Conservation (phyloP, 2,329 filamentous ascomycete species). For the Pseudocercospora macadamiae region DNA sequence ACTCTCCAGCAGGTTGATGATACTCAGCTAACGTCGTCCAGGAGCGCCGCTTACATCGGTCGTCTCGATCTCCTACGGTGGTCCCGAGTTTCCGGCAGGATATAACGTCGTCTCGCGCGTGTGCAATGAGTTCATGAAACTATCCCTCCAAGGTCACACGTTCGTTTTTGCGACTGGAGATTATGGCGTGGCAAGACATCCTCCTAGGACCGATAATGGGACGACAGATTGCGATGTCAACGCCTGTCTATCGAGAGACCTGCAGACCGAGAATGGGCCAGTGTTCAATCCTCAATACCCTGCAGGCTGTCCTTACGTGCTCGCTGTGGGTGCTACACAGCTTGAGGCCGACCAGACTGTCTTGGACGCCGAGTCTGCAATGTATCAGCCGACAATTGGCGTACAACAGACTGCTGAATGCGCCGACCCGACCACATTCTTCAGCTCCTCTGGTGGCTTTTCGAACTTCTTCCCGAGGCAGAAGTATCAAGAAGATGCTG, state of each 20-base stretch:
- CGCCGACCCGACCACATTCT: slow-evolving; percentile 2
- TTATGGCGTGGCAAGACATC: slow-evolving; percentile 32
- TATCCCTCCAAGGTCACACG: slow-evolving; percentile 56
- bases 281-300: slow-evolving; percentile 53
- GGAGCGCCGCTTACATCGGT: slow-evolving; percentile 43
- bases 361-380: slow-evolving; percentile 33
- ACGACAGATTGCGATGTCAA: slow-evolving; percentile 33
- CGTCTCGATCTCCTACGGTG: slow-evolving; percentile 43
- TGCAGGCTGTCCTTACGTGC: slow-evolving; percentile 53
- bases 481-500: slow-evolving; percentile 49
- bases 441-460: slow-evolving; percentile 49
- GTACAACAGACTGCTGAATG: neutral
- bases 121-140: slow-evolving; percentile 59
- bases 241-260: slow-evolving; percentile 10
- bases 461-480: slow-evolving; percentile 52
- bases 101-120: slow-evolving; percentile 55
- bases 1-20: neutral
- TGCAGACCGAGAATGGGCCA: slow-evolving; percentile 23
- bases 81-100: slow-evolving; percentile 48
- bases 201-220: slow-evolving; percentile 41
- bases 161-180: slow-evolving; percentile 56
- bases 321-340: slow-evolving; percentile 55
- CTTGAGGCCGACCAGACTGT: slow-evolving; percentile 14
- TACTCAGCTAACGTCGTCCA: neutral
- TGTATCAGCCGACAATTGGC: slow-evolving; percentile 10